These are phyloP conservation scores for Talaromyces stipitatus DNA, from an alignment of 495 filamentous ascomycete species.

Conservation along the genomic window DNA sequence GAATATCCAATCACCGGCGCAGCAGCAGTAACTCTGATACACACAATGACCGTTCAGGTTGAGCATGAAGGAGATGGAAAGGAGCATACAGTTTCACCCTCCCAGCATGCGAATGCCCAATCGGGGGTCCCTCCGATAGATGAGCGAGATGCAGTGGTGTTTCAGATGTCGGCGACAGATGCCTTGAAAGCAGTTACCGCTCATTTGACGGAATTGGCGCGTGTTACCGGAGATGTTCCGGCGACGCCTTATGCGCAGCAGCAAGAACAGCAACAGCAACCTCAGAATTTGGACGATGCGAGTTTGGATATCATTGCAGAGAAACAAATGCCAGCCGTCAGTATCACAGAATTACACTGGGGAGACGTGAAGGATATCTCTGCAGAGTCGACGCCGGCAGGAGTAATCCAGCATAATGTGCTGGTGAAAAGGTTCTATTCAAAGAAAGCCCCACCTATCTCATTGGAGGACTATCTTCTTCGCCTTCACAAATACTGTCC, in stretches of 20 bases:
- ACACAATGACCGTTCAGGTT: conserved; percentile 17
- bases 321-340: conserved; percentile 8
- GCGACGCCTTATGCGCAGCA: conserved; percentile 58
- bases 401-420: conserved; percentile 64
- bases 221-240: conserved; percentile 62
- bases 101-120: neutral
- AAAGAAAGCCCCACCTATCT: conserved; percentile 71
- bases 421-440: conserved; percentile 89
- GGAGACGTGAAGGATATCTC: conserved; percentile 8
- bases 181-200: conserved; percentile 74
- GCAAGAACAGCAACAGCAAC: conserved; percentile 31
- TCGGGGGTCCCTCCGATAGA: neutral
- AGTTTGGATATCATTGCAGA: conserved; percentile 19
- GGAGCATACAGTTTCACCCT: neutral
- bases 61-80: conserved; percentile 10
- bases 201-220: conserved; percentile 65
- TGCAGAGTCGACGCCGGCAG: conserved; percentile 40
- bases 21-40: neutral
- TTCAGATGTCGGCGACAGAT: conserved; percentile 59
- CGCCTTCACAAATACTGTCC: conserved; percentile 88
- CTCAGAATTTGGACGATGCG: conserved; percentile 46
- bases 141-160: conserved; percentile 44
- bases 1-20: neutral
- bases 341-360: conserved; percentile 24
- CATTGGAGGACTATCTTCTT: conserved; percentile 74